These are phyloP conservation scores for Cantharellus cinnabarinus DNA, from an alignment of 768 basidiomycete genomes.

Conservation along the genomic window DNA sequence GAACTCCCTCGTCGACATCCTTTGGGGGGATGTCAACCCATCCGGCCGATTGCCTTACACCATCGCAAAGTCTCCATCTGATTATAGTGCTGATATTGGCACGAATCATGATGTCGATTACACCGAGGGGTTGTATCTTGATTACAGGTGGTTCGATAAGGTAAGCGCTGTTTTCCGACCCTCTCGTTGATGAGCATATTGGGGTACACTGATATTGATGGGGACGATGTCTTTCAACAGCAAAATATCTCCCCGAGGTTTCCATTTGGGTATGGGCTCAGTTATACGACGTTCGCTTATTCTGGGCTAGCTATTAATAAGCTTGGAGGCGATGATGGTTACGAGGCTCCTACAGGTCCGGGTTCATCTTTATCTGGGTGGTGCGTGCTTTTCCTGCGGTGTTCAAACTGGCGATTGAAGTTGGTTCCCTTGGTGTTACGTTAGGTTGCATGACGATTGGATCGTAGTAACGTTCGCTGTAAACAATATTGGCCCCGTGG, in stretches of 20 bases:
- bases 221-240: no score
- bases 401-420: not conserved
- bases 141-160: not conserved
- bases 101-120: not conserved
- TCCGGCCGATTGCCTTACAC: not conserved
- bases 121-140: not conserved
- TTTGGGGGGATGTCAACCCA: not conserved
- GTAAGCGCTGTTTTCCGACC: not conserved
- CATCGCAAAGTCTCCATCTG: not conserved
- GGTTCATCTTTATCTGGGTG: conserved; percentile 2
- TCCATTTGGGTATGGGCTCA: conserved; percentile 21
- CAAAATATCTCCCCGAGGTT: no score
- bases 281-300: conserved; percentile 20
- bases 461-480: conserved; percentile 7
- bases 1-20: not conserved
- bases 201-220: no score
- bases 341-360: not conserved
- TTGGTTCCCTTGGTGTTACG: not conserved
- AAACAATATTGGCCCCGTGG: conserved; percentile 10
- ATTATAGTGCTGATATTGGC: not conserved
- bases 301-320: conserved; percentile 11
- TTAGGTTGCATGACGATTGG: conserved; percentile 6
- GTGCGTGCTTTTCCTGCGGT: not conserved
- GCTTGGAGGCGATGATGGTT: not conserved
- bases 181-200: no score